Base-by-base conservation (phyloP, 179 eudicot genomes). In the Nepenthes alata region DNA sequence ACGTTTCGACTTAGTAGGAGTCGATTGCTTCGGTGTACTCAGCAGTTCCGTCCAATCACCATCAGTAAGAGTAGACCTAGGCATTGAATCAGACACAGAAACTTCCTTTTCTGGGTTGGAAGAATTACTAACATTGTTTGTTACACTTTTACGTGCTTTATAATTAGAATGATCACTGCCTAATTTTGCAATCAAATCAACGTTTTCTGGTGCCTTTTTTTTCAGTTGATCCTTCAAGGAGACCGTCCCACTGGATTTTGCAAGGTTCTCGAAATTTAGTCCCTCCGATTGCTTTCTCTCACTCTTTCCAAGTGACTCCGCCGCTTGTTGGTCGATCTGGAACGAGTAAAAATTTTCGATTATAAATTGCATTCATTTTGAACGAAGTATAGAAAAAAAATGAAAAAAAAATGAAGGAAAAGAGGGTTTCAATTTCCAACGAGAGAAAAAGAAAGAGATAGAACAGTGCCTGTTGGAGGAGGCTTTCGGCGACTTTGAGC, bases 311-410 rank as follows among this genome's bases (percentile, higher is more conserved):
- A 91, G 88, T 47, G 96, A 86, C 34, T 89, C 96, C 12, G 98
- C 98, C 41, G 98, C 98, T 84, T 86, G 95, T 70, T 89, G 96
- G 67, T 91, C 98, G 61, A 91, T 86, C 98, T 91, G 75, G 5
- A 41, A 41, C 45, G 45, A 41, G 45, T 41, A 0, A 4, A 1
- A 41, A 41, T 41, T 41, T 7, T 41, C 45, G 8, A 41, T 7
- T 0, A 4, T 7, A 41, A 41, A 36, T 52, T 52, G 16, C 55
- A 52, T 52, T 52, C 55, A 11, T n/a, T 52, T 15, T 11, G 16
- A 4, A 52, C 15, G 5, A 52, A 52, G 1, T 9, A 4, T 25
- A 16, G 58, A 63, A 58, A 37, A 36, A 53, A 37, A 13, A 6
- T 25, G 25, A 25, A 25, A 25, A 25, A 25, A 0, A 25, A 0